Evolutionary conservation across 331 rosid species (phyloP).

Genomic region (Quercus phellos): DNA sequence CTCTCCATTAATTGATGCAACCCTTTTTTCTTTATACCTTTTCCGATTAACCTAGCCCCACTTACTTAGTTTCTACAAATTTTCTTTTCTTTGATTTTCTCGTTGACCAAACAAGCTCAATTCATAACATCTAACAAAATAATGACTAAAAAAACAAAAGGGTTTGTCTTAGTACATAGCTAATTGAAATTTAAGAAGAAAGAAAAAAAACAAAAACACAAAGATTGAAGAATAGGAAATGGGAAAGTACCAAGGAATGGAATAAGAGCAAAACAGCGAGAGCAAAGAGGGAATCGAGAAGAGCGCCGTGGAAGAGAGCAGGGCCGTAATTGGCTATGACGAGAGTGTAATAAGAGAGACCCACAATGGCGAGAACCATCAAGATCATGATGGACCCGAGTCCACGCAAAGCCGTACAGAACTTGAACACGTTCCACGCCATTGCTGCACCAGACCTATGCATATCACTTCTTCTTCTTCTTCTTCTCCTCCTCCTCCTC

Average conservation of each 20-base stretch:
- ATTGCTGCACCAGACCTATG: slow-evolving; percentile 23
- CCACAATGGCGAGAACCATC: slow-evolving; percentile 42
- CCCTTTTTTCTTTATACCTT: background rate
- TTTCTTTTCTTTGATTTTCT: background rate
- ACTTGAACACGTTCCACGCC: slow-evolving; percentile 67
- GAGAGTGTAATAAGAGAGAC: slow-evolving; percentile 58
- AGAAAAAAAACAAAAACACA: too few species aligned
- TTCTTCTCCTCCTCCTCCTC: too few species aligned
- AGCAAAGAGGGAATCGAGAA: slow-evolving; percentile 29
- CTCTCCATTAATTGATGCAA: background rate
- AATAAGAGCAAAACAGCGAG: slow-evolving; percentile 45
- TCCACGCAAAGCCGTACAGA: slow-evolving; percentile 52
- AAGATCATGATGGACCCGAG: slow-evolving; percentile 63
- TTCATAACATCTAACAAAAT: background rate
- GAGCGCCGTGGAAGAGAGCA: slow-evolving; percentile 39
- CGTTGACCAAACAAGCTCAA: background rate
- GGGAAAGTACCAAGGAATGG: slow-evolving; percentile 53
- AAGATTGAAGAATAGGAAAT: background rate
- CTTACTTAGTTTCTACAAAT: background rate
- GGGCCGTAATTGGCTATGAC: slow-evolving; percentile 59
- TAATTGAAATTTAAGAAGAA: background rate
- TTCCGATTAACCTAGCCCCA: background rate
- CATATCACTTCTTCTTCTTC: background rate
- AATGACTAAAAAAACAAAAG: background rate
- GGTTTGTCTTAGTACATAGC: background rate